A percentile compares a stretch with the other conserved stretches of the same genome.
Conservation (phyloP, 768 basidiomycete genomes). For the Omphalotus guepiniiformis region DNA sequence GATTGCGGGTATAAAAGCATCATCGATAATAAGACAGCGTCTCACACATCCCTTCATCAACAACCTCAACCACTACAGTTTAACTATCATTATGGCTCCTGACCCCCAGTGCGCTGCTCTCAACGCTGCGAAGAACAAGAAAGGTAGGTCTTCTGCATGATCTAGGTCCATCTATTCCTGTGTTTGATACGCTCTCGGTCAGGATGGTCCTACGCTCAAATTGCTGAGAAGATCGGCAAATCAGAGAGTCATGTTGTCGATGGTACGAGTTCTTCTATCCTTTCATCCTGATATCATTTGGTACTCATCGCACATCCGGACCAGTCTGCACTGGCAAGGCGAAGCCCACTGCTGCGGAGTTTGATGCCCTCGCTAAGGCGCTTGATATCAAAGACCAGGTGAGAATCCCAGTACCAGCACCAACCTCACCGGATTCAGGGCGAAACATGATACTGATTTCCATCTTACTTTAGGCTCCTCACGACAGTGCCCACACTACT, state of each 20-base stretch:
- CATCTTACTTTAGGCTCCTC: conserved; percentile 19
- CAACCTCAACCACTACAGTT: not conserved
- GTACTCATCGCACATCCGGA: not conserved
- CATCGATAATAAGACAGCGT: too few relatives aligned
- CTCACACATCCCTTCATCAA: too few relatives aligned
- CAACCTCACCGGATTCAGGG: not conserved
- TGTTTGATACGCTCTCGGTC: not conserved
- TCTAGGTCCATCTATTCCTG: not conserved
- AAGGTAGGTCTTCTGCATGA: conserved; percentile 33
- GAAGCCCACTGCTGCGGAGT: conserved; percentile 46
- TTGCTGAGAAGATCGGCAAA: conserved; percentile 43
- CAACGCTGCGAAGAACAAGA: conserved; percentile 41
- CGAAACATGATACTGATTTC: not conserved
- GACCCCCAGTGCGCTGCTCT: conserved; percentile 59
- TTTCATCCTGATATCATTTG: not conserved
- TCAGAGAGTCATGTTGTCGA: conserved; percentile 45
- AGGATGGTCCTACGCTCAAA: conserved; percentile 46
- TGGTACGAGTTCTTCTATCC: conserved; percentile 34
- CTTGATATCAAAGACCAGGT: conserved; percentile 38
- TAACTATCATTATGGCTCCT: conserved; percentile 35
- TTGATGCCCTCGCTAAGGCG: conserved; percentile 38
- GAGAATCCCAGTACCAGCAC: too few relatives aligned
- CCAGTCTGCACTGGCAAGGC: conserved; percentile 44
- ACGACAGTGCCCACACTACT: conserved; percentile 25
- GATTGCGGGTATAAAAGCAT: too few relatives aligned